Conservation (phyloP, 202 grass and related monocot species). For the Panicum virgatum region DNA sequence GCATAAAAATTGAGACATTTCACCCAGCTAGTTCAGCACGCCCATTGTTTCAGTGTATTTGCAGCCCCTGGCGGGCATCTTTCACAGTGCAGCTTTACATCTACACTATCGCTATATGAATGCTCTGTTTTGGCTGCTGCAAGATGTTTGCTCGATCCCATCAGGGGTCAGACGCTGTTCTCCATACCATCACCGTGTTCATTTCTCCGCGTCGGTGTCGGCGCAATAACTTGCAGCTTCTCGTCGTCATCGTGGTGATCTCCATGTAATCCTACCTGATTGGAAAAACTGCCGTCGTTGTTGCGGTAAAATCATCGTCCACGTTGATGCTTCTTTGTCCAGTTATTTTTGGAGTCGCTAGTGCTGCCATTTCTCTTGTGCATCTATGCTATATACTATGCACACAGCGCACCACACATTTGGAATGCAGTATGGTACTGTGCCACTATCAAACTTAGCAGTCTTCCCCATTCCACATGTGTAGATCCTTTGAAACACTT, state of each 20-base stretch:
- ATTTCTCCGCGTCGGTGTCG: not conserved
- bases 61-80: not conserved
- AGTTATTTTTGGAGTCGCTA: not conserved
- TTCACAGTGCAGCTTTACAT: not conserved
- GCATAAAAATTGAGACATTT: not conserved
- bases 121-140: not conserved
- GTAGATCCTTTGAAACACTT: too few relatives aligned
- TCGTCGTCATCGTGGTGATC: not conserved
- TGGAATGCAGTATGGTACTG: not conserved
- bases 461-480: not conserved
- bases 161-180: too few relatives aligned
- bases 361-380: not conserved
- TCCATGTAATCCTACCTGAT: not conserved
- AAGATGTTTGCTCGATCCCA: not conserved
- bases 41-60: not conserved
- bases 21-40: not conserved
- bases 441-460: not conserved
- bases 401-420: not conserved
- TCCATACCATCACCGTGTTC: not conserved
- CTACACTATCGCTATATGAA: not conserved
- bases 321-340: slow-evolving; percentile 33
- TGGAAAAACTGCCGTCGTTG: not conserved
- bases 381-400: not conserved
- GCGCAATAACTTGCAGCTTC: not conserved
- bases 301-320: not conserved